Percentiles rank a stretch among this genome's conserved stretches.
phyloP scores from a whole-genome alignment of 139 green algal genomes.

The Micromonas pusilla region DNA sequence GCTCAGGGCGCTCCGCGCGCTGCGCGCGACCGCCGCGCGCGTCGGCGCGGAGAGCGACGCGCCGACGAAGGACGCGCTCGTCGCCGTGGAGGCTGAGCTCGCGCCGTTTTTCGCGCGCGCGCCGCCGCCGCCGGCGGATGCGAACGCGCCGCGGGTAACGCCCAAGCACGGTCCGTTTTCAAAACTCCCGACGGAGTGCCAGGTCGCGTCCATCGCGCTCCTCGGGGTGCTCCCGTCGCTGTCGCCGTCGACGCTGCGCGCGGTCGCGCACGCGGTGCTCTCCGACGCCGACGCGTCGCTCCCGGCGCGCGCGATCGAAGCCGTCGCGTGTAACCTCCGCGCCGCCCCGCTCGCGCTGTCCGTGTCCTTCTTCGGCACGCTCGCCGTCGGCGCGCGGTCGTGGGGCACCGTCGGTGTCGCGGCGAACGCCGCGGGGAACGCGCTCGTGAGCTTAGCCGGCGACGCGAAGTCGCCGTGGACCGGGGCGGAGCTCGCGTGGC shows the following conservation, averaged over 20 bases:
- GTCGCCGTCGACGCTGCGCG: not conserved
- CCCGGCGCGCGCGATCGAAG: not conserved
- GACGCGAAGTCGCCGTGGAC: not conserved
- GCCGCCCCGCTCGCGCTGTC: not conserved
- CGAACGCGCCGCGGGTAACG: not conserved
- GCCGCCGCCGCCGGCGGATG: not conserved
- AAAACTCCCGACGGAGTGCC: not conserved
- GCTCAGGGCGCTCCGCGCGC: not conserved
- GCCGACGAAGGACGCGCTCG: not conserved
- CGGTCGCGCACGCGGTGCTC: not conserved
- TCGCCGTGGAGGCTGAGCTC: not conserved
- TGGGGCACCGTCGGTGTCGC: not conserved
- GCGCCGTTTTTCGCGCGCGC: not conserved
- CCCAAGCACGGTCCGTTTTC: not conserved
- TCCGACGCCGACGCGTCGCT: not conserved
- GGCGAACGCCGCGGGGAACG: not conserved
- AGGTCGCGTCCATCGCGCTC: not conserved
- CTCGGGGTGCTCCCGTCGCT: not conserved
- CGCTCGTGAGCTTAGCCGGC: not conserved
- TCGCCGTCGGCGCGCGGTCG: not conserved
- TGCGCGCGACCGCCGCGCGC: not conserved
- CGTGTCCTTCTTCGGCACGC: slow-evolving; percentile 11
- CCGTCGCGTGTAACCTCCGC: not conserved
- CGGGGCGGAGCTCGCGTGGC: not conserved
- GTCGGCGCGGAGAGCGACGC: not conserved